Base-by-base conservation (phyloP, 352 stramenopile genomes). In the Globisporangium nagaii region DNA sequence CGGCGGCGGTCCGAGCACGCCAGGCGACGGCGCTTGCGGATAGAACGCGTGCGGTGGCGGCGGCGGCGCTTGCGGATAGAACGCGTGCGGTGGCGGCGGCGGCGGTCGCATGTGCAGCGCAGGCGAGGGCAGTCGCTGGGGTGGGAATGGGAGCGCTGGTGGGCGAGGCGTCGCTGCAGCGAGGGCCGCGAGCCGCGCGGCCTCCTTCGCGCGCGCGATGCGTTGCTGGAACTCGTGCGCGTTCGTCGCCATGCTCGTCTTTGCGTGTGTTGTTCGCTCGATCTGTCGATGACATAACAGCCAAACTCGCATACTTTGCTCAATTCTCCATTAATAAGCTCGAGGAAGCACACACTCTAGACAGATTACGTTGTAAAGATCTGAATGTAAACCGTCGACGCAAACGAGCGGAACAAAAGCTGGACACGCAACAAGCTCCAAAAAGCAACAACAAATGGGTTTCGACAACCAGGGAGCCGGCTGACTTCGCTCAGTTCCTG, bases 141-240 rank as follows among this genome's bases (percentile, higher is more conserved):
- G 10, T n/a, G 11, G 17, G 32, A 37, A 22, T 32, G 15, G 41
- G 28, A 19, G 44, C 30, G 45, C 10, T 27, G 36, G n/a, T 24
- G 52, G 43, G 15, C 32, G 45, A 0, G 72, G 75, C 13, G 68
- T 36, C 27, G 60, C 41, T 7, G 65, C 72, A 7, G 71, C 70
- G 35, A 83, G 69, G 6, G 76, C 81, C 24, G 76, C 65, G 47
- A 87, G 53, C 5, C 76, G 73, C 31, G 71, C 73, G 4, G 73
- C 69, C 35, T 82, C 70, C 43, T 84, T 79, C 31, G 73, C 73
- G 44, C 75, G 65, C 5, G 73, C 73, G 28, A 85, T 84, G 30
- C 70, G 73, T 48, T 70, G 62, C 51, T 85, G 69, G 69, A 86
- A 83, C 32, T 66, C 41, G 45, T 48, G 28, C 62, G 17, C 42